Percentiles rank a stretch among this genome's conserved stretches.
Evolutionary conservation across 148 eudicot species (phyloP).

Genomic region (Persicaria maculosa): DNA sequence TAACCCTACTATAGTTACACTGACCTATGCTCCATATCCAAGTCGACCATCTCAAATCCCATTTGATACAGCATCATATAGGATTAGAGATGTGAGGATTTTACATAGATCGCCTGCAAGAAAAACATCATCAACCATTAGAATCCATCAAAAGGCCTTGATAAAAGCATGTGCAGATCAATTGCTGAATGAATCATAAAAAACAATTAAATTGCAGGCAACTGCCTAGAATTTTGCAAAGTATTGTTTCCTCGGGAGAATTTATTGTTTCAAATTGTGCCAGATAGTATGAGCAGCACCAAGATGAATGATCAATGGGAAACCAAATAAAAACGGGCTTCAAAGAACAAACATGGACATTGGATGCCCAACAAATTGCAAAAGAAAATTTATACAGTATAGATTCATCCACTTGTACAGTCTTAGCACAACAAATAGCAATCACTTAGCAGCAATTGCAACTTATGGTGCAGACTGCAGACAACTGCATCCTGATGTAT

Average conservation of each 20-base stretch:
- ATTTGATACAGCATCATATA: neutral
- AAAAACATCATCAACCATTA: neutral
- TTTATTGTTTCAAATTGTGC: too few species aligned
- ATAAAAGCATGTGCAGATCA: neutral
- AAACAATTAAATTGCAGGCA: neutral
- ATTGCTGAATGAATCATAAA: neutral
- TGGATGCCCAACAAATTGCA: neutral
- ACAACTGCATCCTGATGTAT: neutral
- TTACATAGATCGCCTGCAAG: neutral
- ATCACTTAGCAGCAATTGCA: neutral
- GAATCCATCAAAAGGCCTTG: neutral
- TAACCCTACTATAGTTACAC: neutral
- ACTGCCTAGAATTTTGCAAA: neutral
- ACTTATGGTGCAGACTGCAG: neutral
- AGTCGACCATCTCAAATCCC: neutral
- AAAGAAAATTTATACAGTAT: neutral
- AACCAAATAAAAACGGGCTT: neutral
- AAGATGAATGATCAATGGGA: too few species aligned
- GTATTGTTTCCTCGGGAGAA: too few species aligned
- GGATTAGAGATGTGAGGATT: neutral
- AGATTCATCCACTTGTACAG: neutral
- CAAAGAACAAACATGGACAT: neutral
- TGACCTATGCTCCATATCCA: conserved; percentile 3
- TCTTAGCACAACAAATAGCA: neutral
- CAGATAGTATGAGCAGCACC: too few species aligned